A percentile compares a stretch with the other conserved stretches of the same genome.
Evolutionary conservation across 352 stramenopile genomes (phyloP).

Genomic region (Aphanomyces invadans): DNA sequence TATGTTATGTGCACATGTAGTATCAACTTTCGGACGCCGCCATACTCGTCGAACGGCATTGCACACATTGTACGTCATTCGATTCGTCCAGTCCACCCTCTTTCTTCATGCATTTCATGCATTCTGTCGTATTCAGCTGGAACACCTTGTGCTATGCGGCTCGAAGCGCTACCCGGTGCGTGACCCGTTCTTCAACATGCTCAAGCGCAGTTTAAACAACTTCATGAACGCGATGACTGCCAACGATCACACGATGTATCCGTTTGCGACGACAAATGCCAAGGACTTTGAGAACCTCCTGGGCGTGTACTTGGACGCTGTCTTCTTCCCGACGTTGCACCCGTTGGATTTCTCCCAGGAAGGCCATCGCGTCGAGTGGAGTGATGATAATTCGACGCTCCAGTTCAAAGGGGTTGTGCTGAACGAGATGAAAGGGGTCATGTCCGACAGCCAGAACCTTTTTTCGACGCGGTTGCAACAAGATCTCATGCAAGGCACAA

Average conservation of each 20-base stretch:
- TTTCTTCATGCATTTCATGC: not conserved
- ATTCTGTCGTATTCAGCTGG: constrained; percentile 41
- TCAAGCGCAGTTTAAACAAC: constrained; percentile 97
- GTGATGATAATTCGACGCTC: constrained; percentile 37
- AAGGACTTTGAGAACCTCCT: constrained; percentile 98
- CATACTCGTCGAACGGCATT: constrained; percentile 93
- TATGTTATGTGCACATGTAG: no score
- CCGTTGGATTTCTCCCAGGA: constrained; percentile 73
- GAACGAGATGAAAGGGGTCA: constrained; percentile 99
- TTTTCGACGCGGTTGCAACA: constrained; percentile 87
- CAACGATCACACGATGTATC: constrained; percentile 97
- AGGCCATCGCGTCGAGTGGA: constrained; percentile 64
- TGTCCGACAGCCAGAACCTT: constrained; percentile 92
- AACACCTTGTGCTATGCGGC: constrained; percentile 93
- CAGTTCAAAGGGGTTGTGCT: constrained; percentile 95
- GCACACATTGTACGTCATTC: constrained; percentile 82
- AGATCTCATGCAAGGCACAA: constrained; percentile 84
- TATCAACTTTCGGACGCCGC: constrained; percentile 97
- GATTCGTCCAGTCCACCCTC: no score
- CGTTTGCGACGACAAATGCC: constrained; percentile 95
- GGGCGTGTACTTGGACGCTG: constrained; percentile 95
- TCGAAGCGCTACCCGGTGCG: constrained; percentile 96
- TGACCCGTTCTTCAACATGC: constrained; percentile 99
- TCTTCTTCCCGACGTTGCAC: constrained; percentile 90
- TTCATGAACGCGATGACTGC: constrained; percentile 99